Evolutionary conservation across 148 eudicot species (phyloP).

Genomic region (Fagopyrum tataricum): DNA sequence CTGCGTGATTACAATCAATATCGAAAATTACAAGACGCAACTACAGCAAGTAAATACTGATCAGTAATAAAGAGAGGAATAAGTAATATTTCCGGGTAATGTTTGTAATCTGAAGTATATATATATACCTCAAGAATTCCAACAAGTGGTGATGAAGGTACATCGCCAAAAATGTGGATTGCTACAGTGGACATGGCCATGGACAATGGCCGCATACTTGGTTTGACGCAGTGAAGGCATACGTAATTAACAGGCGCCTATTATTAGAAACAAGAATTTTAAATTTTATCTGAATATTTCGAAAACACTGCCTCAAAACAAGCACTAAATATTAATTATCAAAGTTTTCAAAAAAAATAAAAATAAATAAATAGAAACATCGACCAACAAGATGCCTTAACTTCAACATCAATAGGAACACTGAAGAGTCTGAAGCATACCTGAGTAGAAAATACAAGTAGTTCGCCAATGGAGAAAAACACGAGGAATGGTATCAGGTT

Average conservation of each 20-base stretch:
- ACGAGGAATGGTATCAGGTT: conserved; percentile 46
- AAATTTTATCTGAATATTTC: neutral
- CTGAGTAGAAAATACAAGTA: conserved; percentile 86
- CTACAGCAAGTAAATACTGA: neutral
- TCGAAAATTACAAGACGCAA: neutral
- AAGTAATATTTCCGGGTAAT: neutral
- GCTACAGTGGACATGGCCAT: conserved; percentile 94
- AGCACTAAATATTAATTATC: too few species aligned
- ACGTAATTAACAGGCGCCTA: conserved; percentile 96
- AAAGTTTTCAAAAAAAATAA: too few species aligned
- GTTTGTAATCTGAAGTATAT: neutral
- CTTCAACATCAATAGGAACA: neutral
- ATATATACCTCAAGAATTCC: conserved; percentile 76
- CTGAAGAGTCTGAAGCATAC: conserved; percentile 27
- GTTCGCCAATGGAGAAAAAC: conserved; percentile 67
- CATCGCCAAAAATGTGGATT: conserved; percentile 93
- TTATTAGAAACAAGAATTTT: neutral
- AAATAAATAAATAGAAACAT: neutral
- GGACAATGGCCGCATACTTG: conserved; percentile 81
- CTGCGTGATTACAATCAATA: conserved; percentile 28
- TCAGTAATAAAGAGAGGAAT: too few species aligned
- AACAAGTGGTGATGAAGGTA: conserved; percentile 95
- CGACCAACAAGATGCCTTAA: neutral
- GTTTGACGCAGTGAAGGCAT: conserved; percentile 73
- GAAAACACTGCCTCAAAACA: neutral